A percentile compares a stretch with the other conserved stretches of the same genome.
These are phyloP conservation scores for Ceratobasidium theobromae DNA, from an alignment of 1,284 basidiomycete species.

Conservation along the genomic window DNA sequence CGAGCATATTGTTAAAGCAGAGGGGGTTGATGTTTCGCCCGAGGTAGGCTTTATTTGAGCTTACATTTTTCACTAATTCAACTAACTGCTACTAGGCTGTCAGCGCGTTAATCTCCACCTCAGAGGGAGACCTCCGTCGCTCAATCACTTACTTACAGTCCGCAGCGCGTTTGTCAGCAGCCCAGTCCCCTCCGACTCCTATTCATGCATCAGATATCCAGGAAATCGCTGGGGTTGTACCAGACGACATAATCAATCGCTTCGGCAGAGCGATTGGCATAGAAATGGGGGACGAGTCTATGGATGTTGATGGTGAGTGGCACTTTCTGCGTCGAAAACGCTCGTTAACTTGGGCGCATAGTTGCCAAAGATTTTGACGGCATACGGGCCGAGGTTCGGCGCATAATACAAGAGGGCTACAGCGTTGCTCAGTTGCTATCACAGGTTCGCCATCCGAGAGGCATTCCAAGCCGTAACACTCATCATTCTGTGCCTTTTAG, in stretches of 20 bases:
- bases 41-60: conserved; percentile 31
- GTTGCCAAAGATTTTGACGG: conserved; percentile 57
- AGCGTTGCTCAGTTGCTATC: conserved; percentile 87
- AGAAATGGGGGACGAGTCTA: conserved; percentile 53
- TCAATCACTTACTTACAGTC: conserved; percentile 99
- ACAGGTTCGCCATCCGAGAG: conserved; percentile 61
- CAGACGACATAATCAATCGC: conserved; percentile 66
- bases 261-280: conserved; percentile 79
- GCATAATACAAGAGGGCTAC: conserved; percentile 84
- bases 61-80: background rate
- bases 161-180: conserved; percentile 78
- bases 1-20: conserved; percentile 70
- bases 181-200: conserved; percentile 65
- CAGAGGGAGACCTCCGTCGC: conserved; percentile 91
- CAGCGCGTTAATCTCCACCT: conserved; percentile 72
- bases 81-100: conserved; percentile 50
- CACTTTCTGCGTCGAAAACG: background rate
- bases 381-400: conserved; percentile 72
- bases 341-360: conserved; percentile 7
- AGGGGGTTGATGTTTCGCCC: conserved; percentile 46
- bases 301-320: conserved; percentile 52
- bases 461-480: conserved; percentile 13
- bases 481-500: conserved; percentile 50
- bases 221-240: conserved; percentile 97
- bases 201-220: conserved; percentile 81